Evolutionary conservation across 164 flowering plant species (phyloP), one percentile per base, ranked within the genome.

Genomic region (Liriodendron chinense): DNA sequence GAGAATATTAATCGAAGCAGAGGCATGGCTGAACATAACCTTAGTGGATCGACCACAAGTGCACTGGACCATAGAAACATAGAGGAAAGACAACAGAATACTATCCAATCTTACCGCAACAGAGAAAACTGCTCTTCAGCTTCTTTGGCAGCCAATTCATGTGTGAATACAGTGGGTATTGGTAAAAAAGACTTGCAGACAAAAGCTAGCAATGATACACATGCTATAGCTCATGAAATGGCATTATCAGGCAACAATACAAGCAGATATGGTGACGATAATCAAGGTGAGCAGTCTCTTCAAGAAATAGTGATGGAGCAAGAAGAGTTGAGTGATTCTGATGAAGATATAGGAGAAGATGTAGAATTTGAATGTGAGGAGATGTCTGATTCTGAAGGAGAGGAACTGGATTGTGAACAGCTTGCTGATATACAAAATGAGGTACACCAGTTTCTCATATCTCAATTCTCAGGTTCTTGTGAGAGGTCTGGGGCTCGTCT

Each of bases 301-400:
- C 87, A 86, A n/a, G 98, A 74, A 64, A 94, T 96, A 77, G 93
- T 94, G 74, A 96, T 96, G 99, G 99, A 96, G 70, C 98, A 90
- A 73, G 99, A 96, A 85, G 99, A 96, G 81, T 82, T 96, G 53
- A 96, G 99, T 78, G 99, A 94, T 77, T 92, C 99, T 48, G 99
- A 96, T 76, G 99, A 92, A 67, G 99, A 92, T 81, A 77, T 82
- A 70, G 94, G 84, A 79, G 98, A 91, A 80, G 74, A 86, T 78
- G 97, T 96, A 0, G 94, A 96, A 83, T 96, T 96, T 83, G 99
- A 96, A 82, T 82, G 94, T 74, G 99, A 96, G 83, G 99, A 96
- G 86, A 94, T 94, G 95, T 82, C 84, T 34, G 99, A 96, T 76
- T 91, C 98, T 72, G 99, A 96, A 76, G 97, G 87, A 75, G 93